Base-by-base conservation (phyloP, 495 filamentous ascomycete species). In the Letharia columbiana region DNA sequence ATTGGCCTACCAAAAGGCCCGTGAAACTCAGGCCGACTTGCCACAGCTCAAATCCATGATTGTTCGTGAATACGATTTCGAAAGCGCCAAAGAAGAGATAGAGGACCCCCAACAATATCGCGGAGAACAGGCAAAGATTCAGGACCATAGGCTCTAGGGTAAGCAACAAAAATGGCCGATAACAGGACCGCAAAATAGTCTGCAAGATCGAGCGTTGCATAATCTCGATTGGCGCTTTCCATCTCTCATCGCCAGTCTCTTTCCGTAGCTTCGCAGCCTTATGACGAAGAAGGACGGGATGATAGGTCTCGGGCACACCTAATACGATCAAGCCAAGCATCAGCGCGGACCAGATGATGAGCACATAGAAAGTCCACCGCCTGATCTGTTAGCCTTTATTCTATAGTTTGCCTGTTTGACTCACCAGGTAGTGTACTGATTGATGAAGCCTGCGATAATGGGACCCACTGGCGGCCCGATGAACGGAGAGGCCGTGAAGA, bases 81-180 rank as follows among this genome's bases (percentile, higher is more conserved):
- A 96, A 97, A 0, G 92, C 92, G 12, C 93, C 92, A 73, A 98
- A 96, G 79, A 97, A 98, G 9, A 98, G 84, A 71, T 98, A 97
- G 1, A 97, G 77, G 44, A 96, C 87, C 13, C 92, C 94, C 1
- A 98, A 80, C 13, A 97, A 78, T 31, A 98, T 81, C 37, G 92
- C 91, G 4, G 89, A 89, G 70, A 94, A 91, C 13, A 94, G 73
- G 74, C 92, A 96, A 35, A 98, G 86, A 63, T 89, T 83, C 58
- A 92, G 75, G 57, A 86, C 88, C 91, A 98, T 97, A 37, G 90
- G 90, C 77, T 97, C 94, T 49, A 91, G 79, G 33, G 87, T 71
- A 35, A 98, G 82, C 4, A 98, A 82, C 70, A 95, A 84, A 67
- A 95, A 88, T 2, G 94, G 93, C 15, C 93, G 83, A 60, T 91